These are phyloP conservation scores for Chalciporus piperatus DNA, from an alignment of 768 basidiomycete species.

Conservation along the genomic window DNA sequence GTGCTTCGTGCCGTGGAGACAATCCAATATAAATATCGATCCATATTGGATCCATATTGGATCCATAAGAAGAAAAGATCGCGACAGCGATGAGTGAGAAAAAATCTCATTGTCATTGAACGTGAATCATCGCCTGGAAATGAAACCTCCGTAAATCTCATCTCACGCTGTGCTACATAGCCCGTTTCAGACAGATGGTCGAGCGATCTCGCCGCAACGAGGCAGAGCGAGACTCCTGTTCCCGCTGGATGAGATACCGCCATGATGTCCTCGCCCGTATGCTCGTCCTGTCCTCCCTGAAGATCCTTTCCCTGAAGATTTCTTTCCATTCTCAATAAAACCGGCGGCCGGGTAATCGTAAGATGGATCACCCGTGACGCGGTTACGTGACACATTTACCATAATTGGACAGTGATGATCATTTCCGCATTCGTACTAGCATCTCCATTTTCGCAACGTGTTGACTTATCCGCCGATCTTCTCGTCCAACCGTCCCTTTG, in stretches of 20 bases:
- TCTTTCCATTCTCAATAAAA: conserved; percentile 9
- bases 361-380: conserved; percentile 6
- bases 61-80: not conserved
- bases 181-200: not conserved
- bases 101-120: not conserved
- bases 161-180: not conserved
- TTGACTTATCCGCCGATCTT: conserved; percentile 38
- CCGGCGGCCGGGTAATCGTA: conserved; percentile 18
- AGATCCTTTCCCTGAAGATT: conserved; percentile 12
- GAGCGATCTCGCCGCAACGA: not conserved
- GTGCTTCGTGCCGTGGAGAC: not conserved
- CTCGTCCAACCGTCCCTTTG: conserved; percentile 24
- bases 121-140: not conserved
- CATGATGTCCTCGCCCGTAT: not conserved
- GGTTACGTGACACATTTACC: conserved; percentile 6
- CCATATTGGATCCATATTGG: no score
- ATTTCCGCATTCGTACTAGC: conserved; percentile 20
- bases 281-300: conserved; percentile 7
- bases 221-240: no score
- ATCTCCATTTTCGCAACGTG: conserved; percentile 13
- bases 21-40: not conserved
- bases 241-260: no score
- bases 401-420: conserved; percentile 29
- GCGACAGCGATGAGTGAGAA: not conserved
- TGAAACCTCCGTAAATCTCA: not conserved